These are phyloP conservation scores for Talaromyces adpressus DNA, from an alignment of 495 filamentous ascomycete species.

Conservation along the genomic window DNA sequence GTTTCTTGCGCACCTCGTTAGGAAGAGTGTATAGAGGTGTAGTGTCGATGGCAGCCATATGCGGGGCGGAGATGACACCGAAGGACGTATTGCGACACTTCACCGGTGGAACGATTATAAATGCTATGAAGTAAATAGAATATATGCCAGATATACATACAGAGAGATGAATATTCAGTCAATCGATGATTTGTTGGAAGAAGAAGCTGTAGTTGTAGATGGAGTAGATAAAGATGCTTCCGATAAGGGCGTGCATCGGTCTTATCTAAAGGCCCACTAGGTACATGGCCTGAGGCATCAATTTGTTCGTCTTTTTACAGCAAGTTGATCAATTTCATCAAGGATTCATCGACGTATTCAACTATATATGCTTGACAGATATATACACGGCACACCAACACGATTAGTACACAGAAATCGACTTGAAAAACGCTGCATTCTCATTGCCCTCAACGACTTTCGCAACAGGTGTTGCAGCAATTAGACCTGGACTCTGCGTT, in stretches of 20 bases:
- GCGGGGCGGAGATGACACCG: not conserved
- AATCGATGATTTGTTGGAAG: not conserved
- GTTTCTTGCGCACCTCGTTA: constrained; percentile 34
- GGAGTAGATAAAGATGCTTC: not conserved
- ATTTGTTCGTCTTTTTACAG: not conserved
- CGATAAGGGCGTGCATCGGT: not conserved
- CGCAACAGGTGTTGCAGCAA: constrained; percentile 40
- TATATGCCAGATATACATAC: not conserved
- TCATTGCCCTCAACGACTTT: constrained; percentile 49
- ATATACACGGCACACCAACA: not conserved
- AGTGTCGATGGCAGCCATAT: constrained; percentile 1
- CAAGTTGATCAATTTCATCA: no score
- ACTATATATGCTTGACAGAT: not conserved
- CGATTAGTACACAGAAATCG: constrained; percentile 3
- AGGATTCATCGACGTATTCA: no score
- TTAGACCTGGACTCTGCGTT: constrained; percentile 23
- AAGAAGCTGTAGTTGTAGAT: not conserved
- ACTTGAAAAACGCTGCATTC: constrained; percentile 40
- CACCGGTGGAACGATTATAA: not conserved
- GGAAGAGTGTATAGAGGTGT: constrained; percentile 36
- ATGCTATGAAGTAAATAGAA: not conserved
- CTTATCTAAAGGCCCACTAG: not conserved
- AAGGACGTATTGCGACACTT: not conserved
- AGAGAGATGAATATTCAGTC: not conserved
- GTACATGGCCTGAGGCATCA: not conserved